These are phyloP conservation scores for Cystobasidiopsis lactophilus DNA, from an alignment of 768 basidiomycete genomes.

Conservation along the genomic window DNA sequence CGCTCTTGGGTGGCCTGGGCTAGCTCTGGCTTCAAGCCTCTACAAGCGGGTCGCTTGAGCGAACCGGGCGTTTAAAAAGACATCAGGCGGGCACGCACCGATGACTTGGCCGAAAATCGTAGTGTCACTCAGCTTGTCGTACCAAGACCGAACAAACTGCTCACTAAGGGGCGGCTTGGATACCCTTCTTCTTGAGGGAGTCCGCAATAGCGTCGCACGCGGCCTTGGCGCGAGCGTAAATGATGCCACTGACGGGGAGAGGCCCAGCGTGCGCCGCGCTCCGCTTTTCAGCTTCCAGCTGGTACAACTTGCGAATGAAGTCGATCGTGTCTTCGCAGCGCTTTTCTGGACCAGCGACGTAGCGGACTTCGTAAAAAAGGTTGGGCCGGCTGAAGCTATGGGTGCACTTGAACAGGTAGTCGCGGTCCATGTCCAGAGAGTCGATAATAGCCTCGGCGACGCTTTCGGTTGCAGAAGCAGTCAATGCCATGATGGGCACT, in stretches of 20 bases:
- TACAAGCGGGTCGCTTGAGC: too few species aligned
- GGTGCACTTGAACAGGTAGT: conserved; percentile 36
- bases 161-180: conserved; percentile 39
- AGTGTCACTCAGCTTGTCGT: too few species aligned
- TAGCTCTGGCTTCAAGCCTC: conserved; percentile 33
- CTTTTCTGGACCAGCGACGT: conserved; percentile 20
- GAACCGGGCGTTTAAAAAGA: too few species aligned
- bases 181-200: conserved; percentile 37
- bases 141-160: too few species aligned
- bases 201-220: conserved; percentile 46
- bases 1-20: conserved; percentile 3
- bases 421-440: conserved; percentile 39
- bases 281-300: conserved; percentile 21
- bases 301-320: conserved; percentile 43
- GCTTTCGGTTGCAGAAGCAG: conserved; percentile 57
- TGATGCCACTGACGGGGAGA: conserved; percentile 51
- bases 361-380: conserved; percentile 51
- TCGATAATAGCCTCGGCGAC: conserved; percentile 52
- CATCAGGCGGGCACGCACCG: too few species aligned
- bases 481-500: conserved; percentile 70
- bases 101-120: too few species aligned
- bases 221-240: conserved; percentile 36
- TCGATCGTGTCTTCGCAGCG: conserved; percentile 45
- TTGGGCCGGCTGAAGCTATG: conserved; percentile 49
- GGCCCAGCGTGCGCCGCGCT: conserved; percentile 20